Evolutionary conservation across 176 grass and related monocot genomes (phyloP).

Genomic region (Elaeis guineensis): DNA sequence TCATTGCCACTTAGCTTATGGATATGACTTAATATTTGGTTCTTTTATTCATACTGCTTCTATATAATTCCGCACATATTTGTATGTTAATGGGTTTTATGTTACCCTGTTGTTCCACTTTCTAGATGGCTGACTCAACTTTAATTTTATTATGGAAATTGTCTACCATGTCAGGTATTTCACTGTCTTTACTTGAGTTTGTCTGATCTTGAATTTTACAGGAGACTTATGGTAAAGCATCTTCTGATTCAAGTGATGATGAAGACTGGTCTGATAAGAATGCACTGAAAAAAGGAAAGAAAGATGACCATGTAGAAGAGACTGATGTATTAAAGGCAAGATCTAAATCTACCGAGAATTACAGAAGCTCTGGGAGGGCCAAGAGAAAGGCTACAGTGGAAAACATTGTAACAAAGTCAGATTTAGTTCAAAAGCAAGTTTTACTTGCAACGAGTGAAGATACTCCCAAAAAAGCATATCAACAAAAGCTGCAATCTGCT

Average conservation of each 20-base stretch:
- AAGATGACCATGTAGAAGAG: slow-evolving; percentile 35
- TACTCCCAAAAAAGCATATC: slow-evolving; percentile 13
- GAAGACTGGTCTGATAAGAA: slow-evolving; percentile 73
- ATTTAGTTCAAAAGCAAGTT: no score
- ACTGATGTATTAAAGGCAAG: slow-evolving; percentile 10
- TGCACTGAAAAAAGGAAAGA: slow-evolving; percentile 34
- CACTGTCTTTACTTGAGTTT: no score
- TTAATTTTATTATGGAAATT: no score
- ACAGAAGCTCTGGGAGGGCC: slow-evolving; percentile 17
- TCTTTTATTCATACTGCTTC: no score
- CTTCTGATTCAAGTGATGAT: slow-evolving; percentile 61
- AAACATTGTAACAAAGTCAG: not conserved
- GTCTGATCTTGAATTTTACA: slow-evolving; percentile 28
- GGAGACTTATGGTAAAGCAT: slow-evolving; percentile 66
- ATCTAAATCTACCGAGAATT: slow-evolving; percentile 16
- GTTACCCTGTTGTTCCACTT: no score
- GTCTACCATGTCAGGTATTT: no score
- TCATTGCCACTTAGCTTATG: no score
- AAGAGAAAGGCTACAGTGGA: slow-evolving; percentile 6
- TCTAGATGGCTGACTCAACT: no score
- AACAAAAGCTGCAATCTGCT: slow-evolving; percentile 10
- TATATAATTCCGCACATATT: no score
- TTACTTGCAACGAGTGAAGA: slow-evolving; percentile 6
- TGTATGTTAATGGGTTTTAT: no score
- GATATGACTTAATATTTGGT: no score